Percentiles rank a stretch among this genome's conserved stretches.
Conservation (phyloP, 225 moss, liverwort and hornwort genomes). For the Pleurozium schreberi region DNA sequence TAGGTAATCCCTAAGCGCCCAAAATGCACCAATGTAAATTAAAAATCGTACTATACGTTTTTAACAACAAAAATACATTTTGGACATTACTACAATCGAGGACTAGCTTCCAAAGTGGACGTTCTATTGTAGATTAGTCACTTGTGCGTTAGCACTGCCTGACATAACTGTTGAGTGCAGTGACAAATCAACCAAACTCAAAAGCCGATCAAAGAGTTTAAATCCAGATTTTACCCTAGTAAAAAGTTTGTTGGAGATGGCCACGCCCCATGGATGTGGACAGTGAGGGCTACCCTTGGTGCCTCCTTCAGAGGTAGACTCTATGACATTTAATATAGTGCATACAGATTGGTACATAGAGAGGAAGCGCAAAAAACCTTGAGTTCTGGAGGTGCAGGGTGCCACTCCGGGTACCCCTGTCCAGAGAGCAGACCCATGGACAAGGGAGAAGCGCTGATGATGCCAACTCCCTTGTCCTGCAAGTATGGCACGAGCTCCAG, state of each 20-base stretch:
- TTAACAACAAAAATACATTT: no score
- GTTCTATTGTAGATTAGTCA: neutral
- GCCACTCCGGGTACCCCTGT: constrained; percentile 81
- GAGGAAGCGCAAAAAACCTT: constrained; percentile 32
- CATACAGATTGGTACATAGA: neutral
- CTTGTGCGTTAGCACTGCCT: neutral
- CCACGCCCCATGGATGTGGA: neutral
- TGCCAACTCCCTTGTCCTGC: constrained; percentile 76
- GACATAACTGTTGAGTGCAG: neutral
- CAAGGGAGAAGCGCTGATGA: constrained; percentile 95
- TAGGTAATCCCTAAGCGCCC: neutral
- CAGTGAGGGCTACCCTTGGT: neutral
- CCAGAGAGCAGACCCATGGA: constrained; percentile 84
- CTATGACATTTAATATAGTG: neutral
- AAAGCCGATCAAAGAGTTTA: neutral
- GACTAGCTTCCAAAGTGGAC: neutral
- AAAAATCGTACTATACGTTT: neutral
- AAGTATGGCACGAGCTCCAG: constrained; percentile 64
- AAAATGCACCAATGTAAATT: neutral
- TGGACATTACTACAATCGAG: neutral
- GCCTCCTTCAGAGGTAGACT: neutral
- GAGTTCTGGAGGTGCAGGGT: constrained; percentile 73
- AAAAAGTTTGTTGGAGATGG: neutral
- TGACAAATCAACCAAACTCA: neutral
- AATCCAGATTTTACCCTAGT: neutral